phyloP scores from a whole-genome alignment of 148 eudicot genomes.

The Spergularia marina region DNA sequence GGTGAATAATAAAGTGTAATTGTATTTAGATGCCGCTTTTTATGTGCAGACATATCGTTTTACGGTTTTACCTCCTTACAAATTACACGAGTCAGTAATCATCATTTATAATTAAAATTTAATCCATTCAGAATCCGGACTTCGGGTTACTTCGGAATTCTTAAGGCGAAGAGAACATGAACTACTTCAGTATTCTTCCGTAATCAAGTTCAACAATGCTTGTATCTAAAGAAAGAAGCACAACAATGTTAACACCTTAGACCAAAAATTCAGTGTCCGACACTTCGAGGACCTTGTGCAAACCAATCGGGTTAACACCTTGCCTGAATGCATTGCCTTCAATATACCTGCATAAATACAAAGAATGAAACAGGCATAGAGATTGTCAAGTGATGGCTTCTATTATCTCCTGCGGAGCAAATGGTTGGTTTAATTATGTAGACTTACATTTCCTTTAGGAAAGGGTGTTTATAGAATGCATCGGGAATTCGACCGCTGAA shows the following conservation, averaged over 20 bases:
- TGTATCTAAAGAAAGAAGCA: too few species aligned
- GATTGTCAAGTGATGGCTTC: not conserved
- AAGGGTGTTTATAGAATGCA: constrained; percentile 90
- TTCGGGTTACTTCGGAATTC: too few species aligned
- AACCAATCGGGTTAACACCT: constrained; percentile 87
- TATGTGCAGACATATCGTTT: too few species aligned
- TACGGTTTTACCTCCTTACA: too few species aligned
- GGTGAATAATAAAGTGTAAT: too few species aligned
- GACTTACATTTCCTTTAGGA: constrained; percentile 84
- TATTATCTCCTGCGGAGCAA: not conserved
- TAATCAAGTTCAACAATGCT: too few species aligned
- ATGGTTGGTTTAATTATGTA: not conserved
- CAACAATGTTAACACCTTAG: constrained; percentile 23
- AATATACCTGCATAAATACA: constrained; percentile 59
- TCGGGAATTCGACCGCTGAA: constrained; percentile 93
- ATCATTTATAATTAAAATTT: too few species aligned
- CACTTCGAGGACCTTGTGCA: constrained; percentile 86
- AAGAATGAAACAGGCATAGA: not conserved
- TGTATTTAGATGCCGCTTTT: too few species aligned
- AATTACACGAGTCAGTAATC: too few species aligned
- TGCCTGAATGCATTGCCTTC: constrained; percentile 83
- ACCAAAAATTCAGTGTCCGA: constrained; percentile 76
- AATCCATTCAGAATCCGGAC: too few species aligned
- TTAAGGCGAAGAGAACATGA: too few species aligned
- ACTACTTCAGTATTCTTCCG: too few species aligned